Conservation (phyloP, 1,284 basidiomycete genomes). For the Papiliotrema flavescens region DNA sequence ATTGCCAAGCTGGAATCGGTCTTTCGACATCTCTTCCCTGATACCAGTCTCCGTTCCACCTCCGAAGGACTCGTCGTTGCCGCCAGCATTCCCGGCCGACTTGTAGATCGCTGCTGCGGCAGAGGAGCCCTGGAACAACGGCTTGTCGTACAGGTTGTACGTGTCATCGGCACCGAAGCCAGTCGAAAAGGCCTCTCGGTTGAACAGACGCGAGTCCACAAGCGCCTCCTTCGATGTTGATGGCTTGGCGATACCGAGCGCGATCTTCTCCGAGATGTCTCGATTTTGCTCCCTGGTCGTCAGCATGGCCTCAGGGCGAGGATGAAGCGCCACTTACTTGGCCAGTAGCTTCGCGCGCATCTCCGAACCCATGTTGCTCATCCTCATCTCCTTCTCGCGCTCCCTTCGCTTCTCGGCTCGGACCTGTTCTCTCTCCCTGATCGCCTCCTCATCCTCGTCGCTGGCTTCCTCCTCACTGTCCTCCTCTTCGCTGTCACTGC, state of each 20-base stretch:
- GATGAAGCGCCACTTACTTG: slow-evolving; percentile 49
- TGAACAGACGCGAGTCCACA: slow-evolving; percentile 95
- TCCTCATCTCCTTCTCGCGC: slow-evolving; percentile 93
- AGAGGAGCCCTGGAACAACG: slow-evolving; percentile 90
- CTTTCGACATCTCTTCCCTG: slow-evolving; percentile 80
- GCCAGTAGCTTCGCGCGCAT: slow-evolving; percentile 93
- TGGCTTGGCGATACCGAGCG: slow-evolving; percentile 94
- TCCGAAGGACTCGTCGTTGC: slow-evolving; percentile 83
- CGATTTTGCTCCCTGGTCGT: slow-evolving; percentile 75
- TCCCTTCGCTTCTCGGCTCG: slow-evolving; percentile 87
- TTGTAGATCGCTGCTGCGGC: slow-evolving; percentile 98
- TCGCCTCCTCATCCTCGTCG: slow-evolving; percentile 78
- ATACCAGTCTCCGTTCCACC: slow-evolving; percentile 94
- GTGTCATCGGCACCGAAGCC: slow-evolving; percentile 87
- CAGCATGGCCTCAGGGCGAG: neutral
- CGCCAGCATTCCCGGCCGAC: slow-evolving; percentile 70
- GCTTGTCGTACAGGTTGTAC: slow-evolving; percentile 91
- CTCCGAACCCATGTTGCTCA: slow-evolving; percentile 99
- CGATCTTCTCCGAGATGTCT: slow-evolving; percentile 98
- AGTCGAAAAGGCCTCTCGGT: slow-evolving; percentile 79
- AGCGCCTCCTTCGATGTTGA: slow-evolving; percentile 91
- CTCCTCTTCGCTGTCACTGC: slow-evolving; percentile 58
- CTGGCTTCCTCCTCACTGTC: slow-evolving; percentile 54
- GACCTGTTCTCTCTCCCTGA: slow-evolving; percentile 82
- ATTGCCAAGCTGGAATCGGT: slow-evolving; percentile 88